phyloP scores from a whole-genome alignment of 345 rosid species.

The Lepidium aucheri region DNA sequence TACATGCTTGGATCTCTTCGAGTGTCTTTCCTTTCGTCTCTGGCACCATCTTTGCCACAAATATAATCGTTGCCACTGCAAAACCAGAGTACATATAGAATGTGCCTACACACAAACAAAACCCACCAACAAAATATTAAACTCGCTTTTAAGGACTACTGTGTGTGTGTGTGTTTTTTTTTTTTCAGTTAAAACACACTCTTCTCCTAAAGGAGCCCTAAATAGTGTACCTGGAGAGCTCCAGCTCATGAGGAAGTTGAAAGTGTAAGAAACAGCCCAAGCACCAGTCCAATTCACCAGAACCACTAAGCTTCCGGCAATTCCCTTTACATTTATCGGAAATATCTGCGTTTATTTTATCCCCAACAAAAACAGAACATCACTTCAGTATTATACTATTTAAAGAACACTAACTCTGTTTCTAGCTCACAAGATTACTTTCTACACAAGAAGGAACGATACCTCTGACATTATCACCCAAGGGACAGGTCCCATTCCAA shows the following conservation, averaged over 20 bases:
- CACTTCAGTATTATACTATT: background rate
- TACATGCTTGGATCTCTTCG: conserved; percentile 75
- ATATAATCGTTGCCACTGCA: conserved; percentile 49
- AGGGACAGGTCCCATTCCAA: conserved; percentile 94
- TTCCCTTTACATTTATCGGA: conserved; percentile 75
- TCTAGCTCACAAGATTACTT: background rate
- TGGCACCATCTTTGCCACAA: conserved; percentile 72
- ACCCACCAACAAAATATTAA: background rate
- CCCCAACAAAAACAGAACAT: background rate
- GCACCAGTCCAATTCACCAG: conserved; percentile 91
- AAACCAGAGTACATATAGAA: conserved; percentile 62
- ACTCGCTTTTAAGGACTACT: background rate
- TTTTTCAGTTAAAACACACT: background rate
- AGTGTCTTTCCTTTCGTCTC: conserved; percentile 93
- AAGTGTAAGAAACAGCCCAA: conserved; percentile 83
- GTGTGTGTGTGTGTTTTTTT: too few relatives aligned
- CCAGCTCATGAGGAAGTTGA: conserved; percentile 80
- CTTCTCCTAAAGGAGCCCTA: background rate
- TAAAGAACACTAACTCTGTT: background rate
- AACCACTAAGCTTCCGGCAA: conserved; percentile 91
- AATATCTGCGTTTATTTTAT: conserved; percentile 52
- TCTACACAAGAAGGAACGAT: conserved; percentile 2
- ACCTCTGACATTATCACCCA: conserved; percentile 99
- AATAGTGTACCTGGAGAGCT: conserved; percentile 53
- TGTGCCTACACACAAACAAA: conserved; percentile 51